Conservation (phyloP, 1,139 yeast genomes). For the Saccharomyces hybrid region DNA sequence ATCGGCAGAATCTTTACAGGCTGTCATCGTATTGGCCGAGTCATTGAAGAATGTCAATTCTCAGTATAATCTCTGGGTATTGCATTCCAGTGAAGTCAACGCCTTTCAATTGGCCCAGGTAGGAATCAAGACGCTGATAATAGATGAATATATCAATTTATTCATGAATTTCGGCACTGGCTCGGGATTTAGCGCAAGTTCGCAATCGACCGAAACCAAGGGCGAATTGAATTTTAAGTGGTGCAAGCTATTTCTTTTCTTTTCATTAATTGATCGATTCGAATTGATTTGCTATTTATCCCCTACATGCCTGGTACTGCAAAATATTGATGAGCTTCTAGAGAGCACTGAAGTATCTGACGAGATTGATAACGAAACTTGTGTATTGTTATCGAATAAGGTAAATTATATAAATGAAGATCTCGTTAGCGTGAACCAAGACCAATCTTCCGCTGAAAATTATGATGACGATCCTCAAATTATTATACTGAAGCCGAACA, state of each 20-base stretch:
- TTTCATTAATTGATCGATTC: slow-evolving; percentile 16
- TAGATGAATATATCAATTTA: slow-evolving; percentile 7
- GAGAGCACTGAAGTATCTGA: slow-evolving; percentile 19
- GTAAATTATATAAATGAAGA: not conserved
- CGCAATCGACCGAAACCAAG: not conserved
- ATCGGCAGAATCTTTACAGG: slow-evolving; percentile 16
- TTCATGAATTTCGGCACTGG: not conserved
- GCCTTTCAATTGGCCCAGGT: slow-evolving; percentile 7
- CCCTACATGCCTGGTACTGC: slow-evolving; percentile 24
- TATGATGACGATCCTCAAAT: slow-evolving; percentile 16
- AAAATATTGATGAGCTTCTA: slow-evolving; percentile 28
- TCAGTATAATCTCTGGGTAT: slow-evolving; percentile 21
- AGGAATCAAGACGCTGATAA: slow-evolving; percentile 14
- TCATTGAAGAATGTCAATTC: slow-evolving; percentile 22
- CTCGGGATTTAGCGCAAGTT: not conserved
- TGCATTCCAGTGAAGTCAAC: slow-evolving; percentile 15
- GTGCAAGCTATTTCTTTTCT: slow-evolving; percentile 21
- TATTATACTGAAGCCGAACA: slow-evolving; percentile 25
- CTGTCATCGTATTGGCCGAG: slow-evolving; percentile 22
- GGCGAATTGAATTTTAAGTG: slow-evolving; percentile 6
- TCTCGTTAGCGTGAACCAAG: not conserved
- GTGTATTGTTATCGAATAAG: slow-evolving; percentile 18
- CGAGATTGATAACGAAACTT: slow-evolving; percentile 27
- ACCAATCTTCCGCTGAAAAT: not conserved
- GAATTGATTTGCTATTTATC: slow-evolving; percentile 29